A percentile compares a stretch with the other conserved stretches of the same genome.
These are phyloP conservation scores for Groenewaldozyma tartarivorans DNA, from an alignment of 805 yeast genomes.

Conservation along the genomic window DNA sequence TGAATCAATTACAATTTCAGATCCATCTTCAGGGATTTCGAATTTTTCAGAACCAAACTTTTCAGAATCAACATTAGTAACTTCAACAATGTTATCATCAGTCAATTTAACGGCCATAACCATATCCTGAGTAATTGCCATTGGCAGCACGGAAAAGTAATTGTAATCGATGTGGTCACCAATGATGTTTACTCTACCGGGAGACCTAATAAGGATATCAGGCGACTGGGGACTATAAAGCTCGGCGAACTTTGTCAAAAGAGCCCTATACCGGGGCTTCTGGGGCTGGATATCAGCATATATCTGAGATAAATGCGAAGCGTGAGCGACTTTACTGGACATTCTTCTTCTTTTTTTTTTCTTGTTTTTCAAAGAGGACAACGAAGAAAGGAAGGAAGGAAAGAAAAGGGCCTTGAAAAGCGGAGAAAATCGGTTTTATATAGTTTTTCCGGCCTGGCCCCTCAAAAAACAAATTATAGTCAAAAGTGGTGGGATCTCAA, in stretches of 20 bases:
- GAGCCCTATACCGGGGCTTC: constrained; percentile 11
- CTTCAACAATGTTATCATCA: constrained; percentile 20
- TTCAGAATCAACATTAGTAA: constrained; percentile 28
- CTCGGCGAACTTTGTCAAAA: constrained; percentile 15
- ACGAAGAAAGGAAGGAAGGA: background rate
- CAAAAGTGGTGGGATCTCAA: too few species aligned
- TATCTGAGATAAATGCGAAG: constrained; percentile 12
- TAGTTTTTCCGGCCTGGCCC: too few species aligned
- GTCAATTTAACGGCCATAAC: constrained; percentile 35
- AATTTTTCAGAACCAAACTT: constrained; percentile 17
- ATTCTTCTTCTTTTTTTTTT: background rate
- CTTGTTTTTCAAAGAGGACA: background rate
- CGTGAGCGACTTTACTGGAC: constrained; percentile 8
- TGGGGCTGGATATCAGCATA: constrained; percentile 17
- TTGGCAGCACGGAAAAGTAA: constrained; percentile 57
- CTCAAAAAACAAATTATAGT: too few species aligned
- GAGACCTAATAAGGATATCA: constrained; percentile 49
- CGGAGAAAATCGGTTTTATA: background rate
- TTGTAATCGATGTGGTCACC: constrained; percentile 72
- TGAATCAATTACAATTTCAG: constrained; percentile 37
- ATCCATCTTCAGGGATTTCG: constrained; percentile 5
- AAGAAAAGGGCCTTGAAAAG: constrained; percentile 1
- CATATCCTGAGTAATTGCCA: constrained; percentile 61
- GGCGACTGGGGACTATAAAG: constrained; percentile 21
- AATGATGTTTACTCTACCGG: constrained; percentile 68